phyloP scores from a whole-genome alignment of 208 protist genomes.

The Leishmania amazonensis region DNA sequence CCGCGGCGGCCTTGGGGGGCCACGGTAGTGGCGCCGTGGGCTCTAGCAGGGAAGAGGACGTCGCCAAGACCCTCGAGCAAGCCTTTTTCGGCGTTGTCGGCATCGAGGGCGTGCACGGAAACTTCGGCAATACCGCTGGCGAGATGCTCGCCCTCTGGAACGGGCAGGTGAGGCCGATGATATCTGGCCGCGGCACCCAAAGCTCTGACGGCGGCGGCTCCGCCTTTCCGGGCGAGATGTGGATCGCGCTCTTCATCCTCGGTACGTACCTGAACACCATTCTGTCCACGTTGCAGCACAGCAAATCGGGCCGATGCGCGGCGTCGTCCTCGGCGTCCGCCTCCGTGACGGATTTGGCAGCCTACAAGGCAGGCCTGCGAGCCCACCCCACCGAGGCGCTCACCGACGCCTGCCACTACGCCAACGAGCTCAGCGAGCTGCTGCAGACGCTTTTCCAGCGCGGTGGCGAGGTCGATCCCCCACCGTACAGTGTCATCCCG shows the following conservation, averaged over 20 bases:
- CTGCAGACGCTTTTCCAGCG: slow-evolving; percentile 38
- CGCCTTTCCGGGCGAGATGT: slow-evolving; percentile 51
- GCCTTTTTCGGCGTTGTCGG: slow-evolving; percentile 66
- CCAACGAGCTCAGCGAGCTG: slow-evolving; percentile 51
- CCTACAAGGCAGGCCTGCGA: slow-evolving; percentile 36
- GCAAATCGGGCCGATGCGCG: neutral
- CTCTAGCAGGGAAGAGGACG: slow-evolving; percentile 27
- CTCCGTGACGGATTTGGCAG: slow-evolving; percentile 13
- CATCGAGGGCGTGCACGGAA: slow-evolving; percentile 31
- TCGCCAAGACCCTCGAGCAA: slow-evolving; percentile 37
- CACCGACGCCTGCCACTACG: slow-evolving; percentile 53
- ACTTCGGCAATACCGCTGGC: slow-evolving; percentile 39
- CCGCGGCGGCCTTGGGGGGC: slow-evolving; percentile 3
- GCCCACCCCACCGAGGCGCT: slow-evolving; percentile 34
- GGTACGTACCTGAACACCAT: slow-evolving; percentile 73
- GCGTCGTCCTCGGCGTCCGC: neutral
- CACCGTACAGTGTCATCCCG: slow-evolving; percentile 65
- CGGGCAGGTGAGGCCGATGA: slow-evolving; percentile 22
- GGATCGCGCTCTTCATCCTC: slow-evolving; percentile 66
- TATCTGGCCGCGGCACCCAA: neutral
- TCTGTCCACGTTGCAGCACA: slow-evolving; percentile 18
- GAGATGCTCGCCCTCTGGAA: slow-evolving; percentile 69
- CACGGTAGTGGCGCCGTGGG: slow-evolving; percentile 7
- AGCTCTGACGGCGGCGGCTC: neutral
- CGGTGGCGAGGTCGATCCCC: slow-evolving; percentile 14